These are phyloP conservation scores for Phytophthora meadii DNA, from an alignment of 352 stramenopile species.

Conservation along the genomic window DNA sequence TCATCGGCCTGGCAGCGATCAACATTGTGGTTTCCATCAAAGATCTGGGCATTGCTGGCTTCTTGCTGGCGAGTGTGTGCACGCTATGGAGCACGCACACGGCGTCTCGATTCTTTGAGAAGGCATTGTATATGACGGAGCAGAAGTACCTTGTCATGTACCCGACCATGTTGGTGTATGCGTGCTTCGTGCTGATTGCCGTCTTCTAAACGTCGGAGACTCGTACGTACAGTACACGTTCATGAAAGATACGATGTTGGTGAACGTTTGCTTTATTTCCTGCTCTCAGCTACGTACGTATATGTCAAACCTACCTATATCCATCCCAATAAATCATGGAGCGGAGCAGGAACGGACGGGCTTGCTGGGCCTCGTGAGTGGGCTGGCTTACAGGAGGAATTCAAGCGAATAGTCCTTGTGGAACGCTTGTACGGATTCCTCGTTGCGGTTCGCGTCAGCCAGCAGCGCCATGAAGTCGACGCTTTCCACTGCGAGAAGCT, in stretches of 20 bases:
- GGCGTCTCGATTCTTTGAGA: slow-evolving; percentile 96
- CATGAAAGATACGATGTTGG: not conserved
- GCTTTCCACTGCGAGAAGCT: slow-evolving; percentile 39
- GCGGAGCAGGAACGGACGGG: slow-evolving; percentile 24
- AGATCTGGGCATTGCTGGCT: slow-evolving; percentile 74
- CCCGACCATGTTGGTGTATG: slow-evolving; percentile 97
- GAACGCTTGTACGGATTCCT: slow-evolving; percentile 44
- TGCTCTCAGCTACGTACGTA: slow-evolving; percentile 34
- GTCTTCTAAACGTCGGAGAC: slow-evolving; percentile 90
- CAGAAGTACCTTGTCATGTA: slow-evolving; percentile 99
- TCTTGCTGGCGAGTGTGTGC: slow-evolving; percentile 85
- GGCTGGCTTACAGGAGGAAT: slow-evolving; percentile 46
- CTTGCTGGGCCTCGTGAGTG: slow-evolving; percentile 19
- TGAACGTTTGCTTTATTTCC: slow-evolving; percentile 34
- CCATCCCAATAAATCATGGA: slow-evolving; percentile 36
- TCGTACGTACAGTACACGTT: slow-evolving; percentile 5
- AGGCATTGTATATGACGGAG: slow-evolving; percentile 94
- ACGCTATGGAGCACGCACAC: slow-evolving; percentile 96
- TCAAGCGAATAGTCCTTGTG: slow-evolving; percentile 52
- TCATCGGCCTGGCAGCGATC: slow-evolving; percentile 95
- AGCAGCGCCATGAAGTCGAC: slow-evolving; percentile 54
- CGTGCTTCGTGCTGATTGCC: slow-evolving; percentile 98
- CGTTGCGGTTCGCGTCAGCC: slow-evolving; percentile 47
- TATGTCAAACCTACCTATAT: slow-evolving; percentile 39
- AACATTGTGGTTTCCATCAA: slow-evolving; percentile 93